These are phyloP conservation scores for Candida nonsorbophila DNA, from an alignment of 805 yeast species.

Conservation along the genomic window DNA sequence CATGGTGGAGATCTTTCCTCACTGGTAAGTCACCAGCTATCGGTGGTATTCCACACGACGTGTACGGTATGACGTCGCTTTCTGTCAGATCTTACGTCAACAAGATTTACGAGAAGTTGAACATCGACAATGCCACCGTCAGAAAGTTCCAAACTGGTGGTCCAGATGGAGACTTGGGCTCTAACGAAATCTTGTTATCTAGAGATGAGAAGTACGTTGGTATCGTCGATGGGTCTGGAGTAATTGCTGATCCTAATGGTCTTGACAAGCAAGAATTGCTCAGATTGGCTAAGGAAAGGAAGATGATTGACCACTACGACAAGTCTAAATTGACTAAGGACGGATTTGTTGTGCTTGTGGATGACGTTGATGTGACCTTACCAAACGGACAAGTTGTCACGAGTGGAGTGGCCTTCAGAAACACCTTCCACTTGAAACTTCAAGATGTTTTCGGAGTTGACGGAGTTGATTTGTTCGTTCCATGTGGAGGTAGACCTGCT, in stretches of 20 bases:
- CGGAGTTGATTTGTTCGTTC: constrained; percentile 80
- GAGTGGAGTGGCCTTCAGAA: constrained; percentile 87
- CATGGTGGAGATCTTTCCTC: constrained; percentile 98
- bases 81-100: constrained; percentile 90
- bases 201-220: constrained; percentile 80
- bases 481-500: constrained; percentile 98
- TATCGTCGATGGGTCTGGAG: constrained; percentile 94
- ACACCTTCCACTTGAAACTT: constrained; percentile 76
- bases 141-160: constrained; percentile 96
- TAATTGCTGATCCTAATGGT: constrained; percentile 86
- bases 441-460: constrained; percentile 58
- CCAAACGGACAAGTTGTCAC: constrained; percentile 74
- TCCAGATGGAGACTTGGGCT: constrained; percentile 97
- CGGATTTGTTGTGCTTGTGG: constrained; percentile 83
- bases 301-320: constrained; percentile 69
- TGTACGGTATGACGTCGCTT: constrained; percentile 94
- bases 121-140: constrained; percentile 53
- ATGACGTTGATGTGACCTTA: constrained; percentile 70
- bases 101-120: constrained; percentile 75
- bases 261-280: constrained; percentile 73
- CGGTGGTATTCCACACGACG: constrained; percentile 98
- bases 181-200: constrained; percentile 88
- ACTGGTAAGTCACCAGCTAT: constrained; percentile 89
- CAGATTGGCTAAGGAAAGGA: constrained; percentile 72
- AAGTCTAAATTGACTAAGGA: constrained; percentile 56